Conservation (phyloP, 176 grass and related monocot genomes). For the Elymus sibiricus region DNA sequence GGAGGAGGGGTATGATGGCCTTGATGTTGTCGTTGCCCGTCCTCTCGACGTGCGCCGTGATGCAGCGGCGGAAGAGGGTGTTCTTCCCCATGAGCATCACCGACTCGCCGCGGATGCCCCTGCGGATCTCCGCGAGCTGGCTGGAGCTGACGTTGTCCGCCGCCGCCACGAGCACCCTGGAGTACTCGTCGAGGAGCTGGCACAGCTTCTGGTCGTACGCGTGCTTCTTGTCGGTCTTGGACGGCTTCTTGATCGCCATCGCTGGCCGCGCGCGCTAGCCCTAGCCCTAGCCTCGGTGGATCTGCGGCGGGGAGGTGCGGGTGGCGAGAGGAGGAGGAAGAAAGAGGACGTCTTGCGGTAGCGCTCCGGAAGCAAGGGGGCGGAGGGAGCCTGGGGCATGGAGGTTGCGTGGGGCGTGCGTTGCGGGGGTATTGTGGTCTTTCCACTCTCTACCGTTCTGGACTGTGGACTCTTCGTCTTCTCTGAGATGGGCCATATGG, state of each 20-base stretch:
- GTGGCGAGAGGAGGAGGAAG: background rate
- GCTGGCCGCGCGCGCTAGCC: background rate
- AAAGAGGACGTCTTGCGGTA: constrained; percentile 32
- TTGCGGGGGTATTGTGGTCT: background rate
- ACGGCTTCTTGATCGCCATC: constrained; percentile 57
- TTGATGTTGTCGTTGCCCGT: constrained; percentile 48
- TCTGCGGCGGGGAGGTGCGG: background rate
- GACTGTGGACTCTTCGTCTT: background rate
- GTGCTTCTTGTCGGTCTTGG: constrained; percentile 73
- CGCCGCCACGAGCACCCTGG: constrained; percentile 55
- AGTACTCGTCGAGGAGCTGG: constrained; percentile 72
- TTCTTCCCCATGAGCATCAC: constrained; percentile 88
- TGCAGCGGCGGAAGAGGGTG: constrained; percentile 77
- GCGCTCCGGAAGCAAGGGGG: constrained; percentile 11
- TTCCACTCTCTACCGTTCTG: background rate
- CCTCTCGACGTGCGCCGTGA: constrained; percentile 55
- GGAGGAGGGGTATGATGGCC: constrained; percentile 49
- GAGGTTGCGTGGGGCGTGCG: background rate
- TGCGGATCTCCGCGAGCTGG: constrained; percentile 68
- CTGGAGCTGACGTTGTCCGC: constrained; percentile 89
- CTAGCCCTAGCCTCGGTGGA: background rate
- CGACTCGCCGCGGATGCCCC: constrained; percentile 68
- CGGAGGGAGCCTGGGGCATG: background rate
- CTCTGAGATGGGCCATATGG: background rate
- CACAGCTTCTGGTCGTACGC: constrained; percentile 71